Evolutionary conservation across 2,329 filamentous ascomycete genomes (phyloP).

Genomic region (Trichoderma gracile): DNA sequence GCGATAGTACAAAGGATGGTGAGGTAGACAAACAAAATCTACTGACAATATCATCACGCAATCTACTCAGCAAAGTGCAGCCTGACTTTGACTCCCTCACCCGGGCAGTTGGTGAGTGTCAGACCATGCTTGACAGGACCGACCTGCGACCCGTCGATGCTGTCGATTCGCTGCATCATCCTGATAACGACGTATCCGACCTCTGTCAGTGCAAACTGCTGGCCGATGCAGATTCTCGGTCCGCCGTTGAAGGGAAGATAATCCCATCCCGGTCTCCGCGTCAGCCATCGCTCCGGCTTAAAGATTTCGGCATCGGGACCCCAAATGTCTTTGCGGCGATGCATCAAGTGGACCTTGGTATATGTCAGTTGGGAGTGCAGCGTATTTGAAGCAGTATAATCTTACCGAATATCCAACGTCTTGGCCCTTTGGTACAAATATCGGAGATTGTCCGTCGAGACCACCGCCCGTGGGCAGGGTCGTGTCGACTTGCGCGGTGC

Average conservation of each 20-base stretch:
- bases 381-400: neutral
- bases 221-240: slow-evolving; percentile 35
- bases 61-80: slow-evolving; percentile 28
- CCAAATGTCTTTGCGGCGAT: slow-evolving; percentile 43
- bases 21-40: neutral
- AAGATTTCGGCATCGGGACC: slow-evolving; percentile 44
- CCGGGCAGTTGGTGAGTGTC: slow-evolving; percentile 30
- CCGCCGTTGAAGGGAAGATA: slow-evolving; percentile 36
- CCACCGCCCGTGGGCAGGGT: slow-evolving; percentile 55
- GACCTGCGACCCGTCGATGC: slow-evolving; percentile 28
- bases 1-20: neutral
- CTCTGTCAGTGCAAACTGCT: slow-evolving; percentile 35
- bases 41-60: neutral
- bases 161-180: slow-evolving; percentile 31
- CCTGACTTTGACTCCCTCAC: slow-evolving; percentile 30
- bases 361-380: neutral
- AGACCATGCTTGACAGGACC: slow-evolving; percentile 29
- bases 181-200: slow-evolving; percentile 32
- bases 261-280: slow-evolving; percentile 33
- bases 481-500: slow-evolving; percentile 43
- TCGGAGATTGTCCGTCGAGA: slow-evolving; percentile 46
- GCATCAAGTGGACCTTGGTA: slow-evolving; percentile 37
- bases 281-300: slow-evolving; percentile 44
- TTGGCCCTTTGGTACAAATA: slow-evolving; percentile 52
- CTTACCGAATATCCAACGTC: slow-evolving; percentile 42